Evolutionary conservation across 441 rosid genomes (phyloP).

Genomic region (Aquilaria agallochum): DNA sequence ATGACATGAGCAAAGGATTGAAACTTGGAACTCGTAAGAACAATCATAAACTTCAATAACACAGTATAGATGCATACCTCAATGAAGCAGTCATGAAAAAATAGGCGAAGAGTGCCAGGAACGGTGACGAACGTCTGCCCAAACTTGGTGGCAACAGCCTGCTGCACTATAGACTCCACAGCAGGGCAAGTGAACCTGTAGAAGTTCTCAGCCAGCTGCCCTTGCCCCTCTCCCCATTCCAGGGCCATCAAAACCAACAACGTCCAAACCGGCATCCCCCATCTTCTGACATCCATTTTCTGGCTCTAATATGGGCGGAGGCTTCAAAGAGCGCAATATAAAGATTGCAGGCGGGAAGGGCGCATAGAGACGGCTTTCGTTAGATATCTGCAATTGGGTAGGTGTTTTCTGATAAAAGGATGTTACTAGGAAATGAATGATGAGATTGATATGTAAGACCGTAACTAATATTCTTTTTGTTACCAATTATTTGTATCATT

Average conservation of each 20-base stretch:
- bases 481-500: too few species aligned
- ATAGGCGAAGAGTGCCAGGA: slow-evolving; percentile 59
- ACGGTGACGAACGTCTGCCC: slow-evolving; percentile 40
- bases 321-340: too few species aligned
- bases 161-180: slow-evolving; percentile 41
- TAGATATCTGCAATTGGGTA: too few species aligned
- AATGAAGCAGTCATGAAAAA: slow-evolving; percentile 69
- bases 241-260: slow-evolving; percentile 12
- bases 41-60: background rate
- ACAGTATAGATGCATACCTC: slow-evolving; percentile 27
- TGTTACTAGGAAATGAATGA: too few species aligned
- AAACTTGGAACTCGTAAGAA: too few species aligned
- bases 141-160: slow-evolving; percentile 42
- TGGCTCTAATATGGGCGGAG: background rate
- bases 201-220: slow-evolving; percentile 45
- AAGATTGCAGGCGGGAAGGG: too few species aligned
- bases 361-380: too few species aligned
- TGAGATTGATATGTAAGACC: too few species aligned
- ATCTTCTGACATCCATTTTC: slow-evolving; percentile 19
- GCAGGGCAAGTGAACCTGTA: slow-evolving; percentile 41
- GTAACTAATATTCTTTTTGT: too few species aligned
- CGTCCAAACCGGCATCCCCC: slow-evolving; percentile 9
- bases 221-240: slow-evolving; percentile 37
- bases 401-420: too few species aligned
- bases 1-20: too few species aligned